Evolutionary conservation across 2,329 filamentous ascomycete genomes (phyloP).

Genomic region (Phaeomoniella chlamydospora): DNA sequence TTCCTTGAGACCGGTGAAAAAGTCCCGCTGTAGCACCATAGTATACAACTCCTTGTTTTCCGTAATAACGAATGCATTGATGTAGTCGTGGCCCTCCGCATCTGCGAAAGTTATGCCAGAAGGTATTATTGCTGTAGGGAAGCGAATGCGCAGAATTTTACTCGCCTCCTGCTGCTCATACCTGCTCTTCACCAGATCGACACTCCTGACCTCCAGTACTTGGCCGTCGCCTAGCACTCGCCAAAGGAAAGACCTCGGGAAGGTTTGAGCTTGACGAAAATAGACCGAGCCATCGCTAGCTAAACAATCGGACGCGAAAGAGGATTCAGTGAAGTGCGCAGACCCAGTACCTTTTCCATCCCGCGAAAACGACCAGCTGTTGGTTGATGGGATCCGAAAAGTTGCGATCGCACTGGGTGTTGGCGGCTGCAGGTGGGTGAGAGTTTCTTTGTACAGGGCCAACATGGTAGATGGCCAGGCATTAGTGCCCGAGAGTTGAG

Average conservation of each 20-base stretch:
- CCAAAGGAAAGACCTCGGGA: slow-evolving; percentile 83
- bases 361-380: not conserved
- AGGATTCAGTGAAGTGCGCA: slow-evolving; percentile 36
- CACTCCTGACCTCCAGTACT: slow-evolving; percentile 66
- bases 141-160: slow-evolving; percentile 63
- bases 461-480: not conserved
- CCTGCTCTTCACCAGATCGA: slow-evolving; percentile 61
- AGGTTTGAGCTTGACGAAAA: slow-evolving; percentile 60
- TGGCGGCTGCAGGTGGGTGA: slow-evolving; percentile 3
- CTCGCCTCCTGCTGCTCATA: slow-evolving; percentile 51
- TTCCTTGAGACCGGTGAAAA: slow-evolving; percentile 57
- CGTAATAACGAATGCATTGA: slow-evolving; percentile 70
- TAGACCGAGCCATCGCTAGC: slow-evolving; percentile 71
- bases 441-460: not conserved
- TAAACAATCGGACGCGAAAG: slow-evolving; percentile 58
- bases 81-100: slow-evolving; percentile 57
- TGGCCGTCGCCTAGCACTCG: slow-evolving; percentile 68
- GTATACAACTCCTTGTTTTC: slow-evolving; percentile 68
- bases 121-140: slow-evolving; percentile 57
- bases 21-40: slow-evolving; percentile 66
- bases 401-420: slow-evolving; percentile 8
- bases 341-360: not conserved
- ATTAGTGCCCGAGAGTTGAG: too few relatives aligned
- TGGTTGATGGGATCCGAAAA: not conserved
- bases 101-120: slow-evolving; percentile 76